These are phyloP conservation scores for Betula pendula DNA, from an alignment of 306 rosid species.

Conservation along the genomic window DNA sequence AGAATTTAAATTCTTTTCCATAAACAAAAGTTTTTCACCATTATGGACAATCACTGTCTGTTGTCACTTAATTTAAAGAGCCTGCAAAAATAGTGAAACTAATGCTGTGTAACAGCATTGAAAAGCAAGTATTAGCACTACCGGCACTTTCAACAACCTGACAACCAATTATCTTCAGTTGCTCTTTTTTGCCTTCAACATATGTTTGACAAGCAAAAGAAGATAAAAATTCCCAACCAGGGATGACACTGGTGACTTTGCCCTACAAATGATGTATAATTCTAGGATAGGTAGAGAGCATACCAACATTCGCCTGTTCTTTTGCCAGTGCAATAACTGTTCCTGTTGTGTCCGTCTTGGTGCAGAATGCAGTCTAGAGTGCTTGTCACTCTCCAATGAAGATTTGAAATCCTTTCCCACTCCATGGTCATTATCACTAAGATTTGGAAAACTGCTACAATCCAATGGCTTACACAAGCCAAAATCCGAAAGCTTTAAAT, in stretches of 20 bases:
- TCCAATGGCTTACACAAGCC: slow-evolving; percentile 88
- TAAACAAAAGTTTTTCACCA: neutral
- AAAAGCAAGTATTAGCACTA: neutral
- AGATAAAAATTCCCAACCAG: neutral
- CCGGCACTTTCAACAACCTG: neutral
- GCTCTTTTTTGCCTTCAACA: neutral
- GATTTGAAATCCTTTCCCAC: slow-evolving; percentile 31
- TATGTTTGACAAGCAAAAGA: neutral
- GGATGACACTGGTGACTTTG: neutral
- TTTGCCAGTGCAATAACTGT: slow-evolving; percentile 79
- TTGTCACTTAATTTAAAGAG: neutral
- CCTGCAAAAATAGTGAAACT: neutral
- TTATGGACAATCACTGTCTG: neutral
- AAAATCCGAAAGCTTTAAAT: slow-evolving; percentile 86
- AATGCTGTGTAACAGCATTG: neutral
- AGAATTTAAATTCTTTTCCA: neutral
- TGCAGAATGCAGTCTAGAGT: slow-evolving; percentile 33
- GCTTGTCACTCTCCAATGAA: slow-evolving; percentile 11
- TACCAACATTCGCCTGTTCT: slow-evolving; percentile 80
- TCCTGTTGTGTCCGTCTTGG: slow-evolving; percentile 72
- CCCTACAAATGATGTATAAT: neutral
- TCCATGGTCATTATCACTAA: slow-evolving; percentile 39
- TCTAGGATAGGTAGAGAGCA: slow-evolving; percentile 25
- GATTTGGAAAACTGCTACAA: slow-evolving; percentile 64
- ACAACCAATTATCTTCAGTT: neutral